phyloP scores from a whole-genome alignment of 1,139 yeast species.

The Candida labiduridarum region DNA sequence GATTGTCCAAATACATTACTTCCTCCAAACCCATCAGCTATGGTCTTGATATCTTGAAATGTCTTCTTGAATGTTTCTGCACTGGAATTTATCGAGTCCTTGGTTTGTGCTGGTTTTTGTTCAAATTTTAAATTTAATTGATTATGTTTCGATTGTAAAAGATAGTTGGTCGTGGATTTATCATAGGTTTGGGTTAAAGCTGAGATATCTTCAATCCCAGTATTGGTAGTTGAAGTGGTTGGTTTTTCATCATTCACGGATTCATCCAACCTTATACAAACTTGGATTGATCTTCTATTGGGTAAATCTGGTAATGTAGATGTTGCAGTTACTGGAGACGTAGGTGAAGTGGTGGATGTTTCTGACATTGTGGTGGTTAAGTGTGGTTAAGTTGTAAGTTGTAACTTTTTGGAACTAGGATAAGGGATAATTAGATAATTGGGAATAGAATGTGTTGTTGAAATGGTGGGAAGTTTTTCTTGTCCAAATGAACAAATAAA shows the following conservation, averaged over 20 bases:
- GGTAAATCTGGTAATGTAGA: slow-evolving; percentile 20
- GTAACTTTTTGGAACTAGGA: too few relatives aligned
- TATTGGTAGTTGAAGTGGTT: slow-evolving; percentile 9
- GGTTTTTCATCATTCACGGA: slow-evolving; percentile 14
- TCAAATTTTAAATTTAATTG: slow-evolving; percentile 32
- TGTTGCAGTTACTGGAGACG: not conserved
- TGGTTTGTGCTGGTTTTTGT: slow-evolving; percentile 31
- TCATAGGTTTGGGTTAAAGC: slow-evolving; percentile 21
- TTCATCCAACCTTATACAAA: slow-evolving; percentile 30
- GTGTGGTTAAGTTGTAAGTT: not conserved
- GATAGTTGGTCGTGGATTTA: slow-evolving; percentile 29
- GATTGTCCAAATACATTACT: slow-evolving; percentile 29
- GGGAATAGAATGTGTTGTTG: too few relatives aligned
- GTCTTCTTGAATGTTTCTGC: slow-evolving; percentile 62
- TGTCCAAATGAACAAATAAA: too few relatives aligned
- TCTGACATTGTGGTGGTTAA: not conserved
- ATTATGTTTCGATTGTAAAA: slow-evolving; percentile 39
- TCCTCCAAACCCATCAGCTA: slow-evolving; percentile 45
- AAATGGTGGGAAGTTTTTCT: too few relatives aligned
- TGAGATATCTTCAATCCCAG: slow-evolving; percentile 7
- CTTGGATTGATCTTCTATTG: slow-evolving; percentile 30
- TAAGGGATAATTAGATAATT: too few relatives aligned
- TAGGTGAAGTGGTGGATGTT: not conserved
- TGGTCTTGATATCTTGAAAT: slow-evolving; percentile 55
- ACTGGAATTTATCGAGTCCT: slow-evolving; percentile 60